Conservation (phyloP, 768 basidiomycete species). For the Suillus occidentalis region DNA sequence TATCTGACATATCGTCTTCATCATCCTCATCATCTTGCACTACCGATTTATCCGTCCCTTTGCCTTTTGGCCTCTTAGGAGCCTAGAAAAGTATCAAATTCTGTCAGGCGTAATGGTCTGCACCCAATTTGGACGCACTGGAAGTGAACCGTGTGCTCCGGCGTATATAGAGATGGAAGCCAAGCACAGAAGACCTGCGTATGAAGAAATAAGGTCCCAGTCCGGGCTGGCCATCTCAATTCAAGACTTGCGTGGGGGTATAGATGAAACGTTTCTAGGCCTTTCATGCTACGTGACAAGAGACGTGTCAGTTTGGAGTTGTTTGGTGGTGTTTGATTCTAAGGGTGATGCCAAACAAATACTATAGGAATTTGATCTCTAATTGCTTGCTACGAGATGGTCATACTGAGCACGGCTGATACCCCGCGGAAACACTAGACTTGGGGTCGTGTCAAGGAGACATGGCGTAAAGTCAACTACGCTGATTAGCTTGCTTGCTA, state of each 20-base stretch:
- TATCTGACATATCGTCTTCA: conserved; percentile 57
- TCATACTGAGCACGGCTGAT: background rate
- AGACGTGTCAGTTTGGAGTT: conserved; percentile 11
- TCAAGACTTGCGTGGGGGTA: background rate
- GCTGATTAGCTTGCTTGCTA: background rate
- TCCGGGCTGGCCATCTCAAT: conserved; percentile 32
- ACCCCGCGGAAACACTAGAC: background rate
- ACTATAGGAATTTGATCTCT: background rate
- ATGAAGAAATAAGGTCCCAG: conserved; percentile 66
- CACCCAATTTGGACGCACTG: conserved; percentile 42
- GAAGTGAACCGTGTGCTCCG: conserved; percentile 68
- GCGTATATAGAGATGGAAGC: conserved; percentile 68
- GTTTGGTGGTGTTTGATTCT: conserved; percentile 18
- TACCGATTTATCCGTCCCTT: background rate
- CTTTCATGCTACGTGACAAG: background rate
- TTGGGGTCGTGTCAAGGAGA: background rate
- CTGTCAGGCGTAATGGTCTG: background rate
- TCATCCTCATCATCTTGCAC: conserved; percentile 49
- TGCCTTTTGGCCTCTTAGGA: background rate
- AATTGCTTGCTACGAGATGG: no score
- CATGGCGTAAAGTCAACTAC: background rate
- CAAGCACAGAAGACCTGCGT: conserved; percentile 63
- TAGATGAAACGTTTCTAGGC: background rate
- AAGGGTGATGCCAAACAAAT: conserved; percentile 19
- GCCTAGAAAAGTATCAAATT: background rate